A percentile compares a stretch with the other conserved stretches of the same genome.
Evolutionary conservation across 169 alveolate genomes (phyloP).

Genomic region (Theileria sp.): DNA sequence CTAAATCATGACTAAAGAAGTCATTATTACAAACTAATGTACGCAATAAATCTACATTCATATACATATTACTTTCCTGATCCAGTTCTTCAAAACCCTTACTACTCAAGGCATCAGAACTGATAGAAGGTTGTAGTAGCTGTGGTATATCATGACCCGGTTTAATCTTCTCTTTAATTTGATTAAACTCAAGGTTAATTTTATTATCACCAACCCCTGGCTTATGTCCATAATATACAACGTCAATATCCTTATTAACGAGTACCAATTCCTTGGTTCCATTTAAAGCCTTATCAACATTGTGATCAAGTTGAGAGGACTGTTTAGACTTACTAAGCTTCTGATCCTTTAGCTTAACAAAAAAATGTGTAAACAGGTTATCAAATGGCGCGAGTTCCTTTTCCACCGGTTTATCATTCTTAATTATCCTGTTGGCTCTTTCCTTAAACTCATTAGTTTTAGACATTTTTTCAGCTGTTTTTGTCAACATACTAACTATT

Average conservation of each 20-base stretch:
- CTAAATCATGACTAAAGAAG: conserved; percentile 57
- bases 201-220: background rate
- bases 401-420: conserved; percentile 2
- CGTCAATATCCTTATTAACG: background rate
- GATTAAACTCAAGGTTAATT: background rate
- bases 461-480: background rate
- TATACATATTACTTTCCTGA: conserved; percentile 13
- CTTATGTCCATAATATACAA: background rate
- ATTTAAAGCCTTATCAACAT: background rate
- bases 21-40: conserved; percentile 54
- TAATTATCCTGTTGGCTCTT: background rate
- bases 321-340: conserved; percentile 46
- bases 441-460: conserved; percentile 54
- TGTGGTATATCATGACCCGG: background rate
- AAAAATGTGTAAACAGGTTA: conserved; percentile 49
- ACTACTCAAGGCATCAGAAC: background rate
- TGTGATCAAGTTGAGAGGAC: background rate
- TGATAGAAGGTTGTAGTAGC: background rate
- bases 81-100: background rate
- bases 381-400: conserved; percentile 15
- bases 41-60: conserved; percentile 55
- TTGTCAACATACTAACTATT: conserved; percentile 25
- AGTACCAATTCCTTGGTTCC: background rate
- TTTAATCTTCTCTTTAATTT: background rate
- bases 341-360: conserved; percentile 41